Evolutionary conservation across 129 eudicot species (phyloP).

Genomic region (Flaveria bidentis): DNA sequence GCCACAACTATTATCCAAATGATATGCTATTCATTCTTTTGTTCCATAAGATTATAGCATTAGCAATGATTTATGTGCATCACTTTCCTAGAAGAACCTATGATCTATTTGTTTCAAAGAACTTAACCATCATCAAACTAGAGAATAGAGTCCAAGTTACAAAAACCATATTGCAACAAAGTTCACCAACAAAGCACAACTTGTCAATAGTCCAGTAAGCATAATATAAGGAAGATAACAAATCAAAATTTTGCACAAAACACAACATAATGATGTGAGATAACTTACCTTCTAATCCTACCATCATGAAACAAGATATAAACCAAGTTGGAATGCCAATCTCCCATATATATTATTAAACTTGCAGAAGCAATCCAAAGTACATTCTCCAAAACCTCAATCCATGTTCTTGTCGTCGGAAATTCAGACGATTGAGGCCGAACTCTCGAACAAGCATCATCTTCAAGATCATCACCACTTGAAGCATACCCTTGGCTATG

Average conservation of each 20-base stretch:
- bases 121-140: neutral
- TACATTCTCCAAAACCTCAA: conserved; percentile 69
- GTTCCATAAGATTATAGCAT: neutral
- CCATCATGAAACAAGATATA: conserved; percentile 68
- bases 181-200: conserved; percentile 5
- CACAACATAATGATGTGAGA: conserved; percentile 11
- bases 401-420: conserved; percentile 58
- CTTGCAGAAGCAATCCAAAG: conserved; percentile 85
- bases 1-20: neutral
- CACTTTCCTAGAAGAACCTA: conserved; percentile 11
- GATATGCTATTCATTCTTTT: neutral
- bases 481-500: conserved; percentile 89
- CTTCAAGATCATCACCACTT: conserved; percentile 89
- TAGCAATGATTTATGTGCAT: neutral
- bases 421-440: conserved; percentile 40
- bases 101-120: neutral
- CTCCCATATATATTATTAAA: conserved; percentile 73
- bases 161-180: conserved; percentile 11
- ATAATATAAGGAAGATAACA: neutral
- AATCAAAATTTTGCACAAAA: neutral
- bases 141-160: neutral
- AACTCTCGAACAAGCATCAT: conserved; percentile 80
- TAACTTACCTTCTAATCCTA: conserved; percentile 70
- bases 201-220: conserved; percentile 20
- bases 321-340: conserved; percentile 66